Evolutionary conservation across 805 yeast species (phyloP), one percentile per base, ranked within the genome.

Genomic region (Cyberlindnera japonica): DNA sequence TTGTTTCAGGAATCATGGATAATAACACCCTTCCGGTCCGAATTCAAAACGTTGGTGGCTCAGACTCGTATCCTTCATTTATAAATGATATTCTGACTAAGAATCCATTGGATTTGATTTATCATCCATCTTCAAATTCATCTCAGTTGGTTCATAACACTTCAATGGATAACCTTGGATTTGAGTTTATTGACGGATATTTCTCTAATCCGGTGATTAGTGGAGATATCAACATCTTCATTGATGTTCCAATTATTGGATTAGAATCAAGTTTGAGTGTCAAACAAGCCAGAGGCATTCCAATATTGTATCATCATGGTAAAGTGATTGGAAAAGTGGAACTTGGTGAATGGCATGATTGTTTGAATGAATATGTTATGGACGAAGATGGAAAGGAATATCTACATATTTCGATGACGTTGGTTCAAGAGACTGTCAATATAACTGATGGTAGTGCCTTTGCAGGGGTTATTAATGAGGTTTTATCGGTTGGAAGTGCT

Each of bases 281-380:
- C 16, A 24, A 30, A 11, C 19, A 28, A 7, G 30, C 41, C 6
- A 31, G 39, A 15, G 47, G 49, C 3, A 7, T 36, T 2, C 43
- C 48, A 11, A 58, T 60, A 29, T 53, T 77, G 26, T 63, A 51
- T 36, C 71, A 71, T 44, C 49, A 65, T 6, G 66, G 54, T 3
- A 46, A 42, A 13, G 63, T 62, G 40, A 76, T 77, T 54, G 71
- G 74, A 6, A 61, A 65, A n/a, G 53, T 76, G 12, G 63, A 65
- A 5, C 51, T 73, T 49, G 53, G 54, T 9, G 66, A 65, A 6
- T 77, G 82, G 82, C 62, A 63, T 18, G 46, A 50, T n/a, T 64
- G 75, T 5, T 57, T 58, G 1, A 72, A 77, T 5, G 57, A 40
- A 24, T 28, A 44, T n/a, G 47, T 48, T 16, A 43, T 41, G 44